These are phyloP conservation scores for Yamagishiella unicocca DNA, from an alignment of 139 green algal species.

Conservation along the genomic window DNA sequence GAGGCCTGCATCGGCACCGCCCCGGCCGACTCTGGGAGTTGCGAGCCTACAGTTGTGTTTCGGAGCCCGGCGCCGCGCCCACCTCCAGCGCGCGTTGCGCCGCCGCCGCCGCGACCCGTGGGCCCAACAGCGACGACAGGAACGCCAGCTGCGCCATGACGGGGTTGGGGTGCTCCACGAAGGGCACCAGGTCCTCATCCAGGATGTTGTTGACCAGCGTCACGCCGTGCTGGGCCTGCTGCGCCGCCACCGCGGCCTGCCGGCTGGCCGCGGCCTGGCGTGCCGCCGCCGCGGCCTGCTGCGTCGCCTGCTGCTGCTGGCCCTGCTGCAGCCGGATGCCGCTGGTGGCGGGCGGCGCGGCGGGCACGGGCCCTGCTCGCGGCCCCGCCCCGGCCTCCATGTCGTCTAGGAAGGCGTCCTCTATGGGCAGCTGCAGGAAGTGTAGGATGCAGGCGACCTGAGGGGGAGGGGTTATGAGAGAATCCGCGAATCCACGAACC, in stretches of 20 bases:
- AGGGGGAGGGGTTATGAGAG: background rate
- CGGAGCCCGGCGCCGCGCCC: background rate
- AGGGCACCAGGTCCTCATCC: constrained; percentile 68
- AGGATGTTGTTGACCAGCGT: background rate
- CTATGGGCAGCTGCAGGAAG: constrained; percentile 93
- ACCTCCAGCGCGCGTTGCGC: constrained; percentile 87
- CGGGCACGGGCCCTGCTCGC: background rate
- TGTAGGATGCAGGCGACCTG: constrained; percentile 89
- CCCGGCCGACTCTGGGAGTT: too few species aligned
- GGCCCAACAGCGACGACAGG: constrained; percentile 83
- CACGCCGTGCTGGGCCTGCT: background rate
- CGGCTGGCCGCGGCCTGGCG: background rate
- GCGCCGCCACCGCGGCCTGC: background rate
- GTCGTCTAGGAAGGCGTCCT: constrained; percentile 88
- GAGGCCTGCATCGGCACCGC: too few species aligned
- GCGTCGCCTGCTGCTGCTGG: background rate
- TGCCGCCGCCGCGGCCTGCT: background rate
- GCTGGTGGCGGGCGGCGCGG: background rate
- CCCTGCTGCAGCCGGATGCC: constrained; percentile 26
- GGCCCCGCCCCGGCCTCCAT: constrained; percentile 56
- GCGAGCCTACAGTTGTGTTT: too few species aligned
- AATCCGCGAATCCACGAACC: background rate
- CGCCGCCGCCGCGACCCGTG: constrained; percentile 86
- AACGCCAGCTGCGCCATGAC: constrained; percentile 89
- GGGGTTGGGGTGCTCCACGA: constrained; percentile 86